phyloP scores from a whole-genome alignment of 2,329 filamentous ascomycete genomes.

The Botrytis pseudocinerea region DNA sequence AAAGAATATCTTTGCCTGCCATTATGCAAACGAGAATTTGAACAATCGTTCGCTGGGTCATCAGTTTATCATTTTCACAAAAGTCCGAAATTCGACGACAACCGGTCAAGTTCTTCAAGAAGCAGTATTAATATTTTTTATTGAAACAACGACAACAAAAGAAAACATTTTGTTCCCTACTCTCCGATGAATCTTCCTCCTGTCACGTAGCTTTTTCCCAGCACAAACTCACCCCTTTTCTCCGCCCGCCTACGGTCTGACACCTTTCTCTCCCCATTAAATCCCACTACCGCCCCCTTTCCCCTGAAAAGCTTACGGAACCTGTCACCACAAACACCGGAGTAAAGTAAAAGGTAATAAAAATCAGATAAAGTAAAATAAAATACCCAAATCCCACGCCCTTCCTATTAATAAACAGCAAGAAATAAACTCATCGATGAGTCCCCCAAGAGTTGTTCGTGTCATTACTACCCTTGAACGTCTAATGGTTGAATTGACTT shows the following conservation, averaged over 20 bases:
- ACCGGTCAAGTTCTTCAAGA: background rate
- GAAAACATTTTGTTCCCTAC: background rate
- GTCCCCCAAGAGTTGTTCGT: constrained; percentile 13
- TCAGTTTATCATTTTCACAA: background rate
- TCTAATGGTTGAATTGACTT: constrained; percentile 10
- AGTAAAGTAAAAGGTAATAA: background rate
- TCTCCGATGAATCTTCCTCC: background rate
- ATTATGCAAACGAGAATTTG: background rate
- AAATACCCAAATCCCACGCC: constrained; percentile 4
- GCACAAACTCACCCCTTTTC: background rate
- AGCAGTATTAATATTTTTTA: background rate
- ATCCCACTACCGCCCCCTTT: background rate
- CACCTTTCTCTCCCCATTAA: background rate
- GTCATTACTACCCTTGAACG: constrained; percentile 20
- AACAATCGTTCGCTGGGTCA: too few relatives aligned
- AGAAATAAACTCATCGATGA: constrained; percentile 14
- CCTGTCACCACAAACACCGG: background rate
- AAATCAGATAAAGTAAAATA: background rate
- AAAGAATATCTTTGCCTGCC: background rate
- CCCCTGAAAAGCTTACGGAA: background rate
- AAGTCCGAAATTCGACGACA: background rate
- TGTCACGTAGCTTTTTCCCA: background rate
- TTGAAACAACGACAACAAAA: background rate
- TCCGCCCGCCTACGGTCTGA: background rate
- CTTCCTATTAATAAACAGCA: constrained; percentile 5